A percentile compares a stretch with the other conserved stretches of the same genome.
Evolutionary conservation across 352 stramenopile genomes (phyloP).

Genomic region (Pythium aquatile): DNA sequence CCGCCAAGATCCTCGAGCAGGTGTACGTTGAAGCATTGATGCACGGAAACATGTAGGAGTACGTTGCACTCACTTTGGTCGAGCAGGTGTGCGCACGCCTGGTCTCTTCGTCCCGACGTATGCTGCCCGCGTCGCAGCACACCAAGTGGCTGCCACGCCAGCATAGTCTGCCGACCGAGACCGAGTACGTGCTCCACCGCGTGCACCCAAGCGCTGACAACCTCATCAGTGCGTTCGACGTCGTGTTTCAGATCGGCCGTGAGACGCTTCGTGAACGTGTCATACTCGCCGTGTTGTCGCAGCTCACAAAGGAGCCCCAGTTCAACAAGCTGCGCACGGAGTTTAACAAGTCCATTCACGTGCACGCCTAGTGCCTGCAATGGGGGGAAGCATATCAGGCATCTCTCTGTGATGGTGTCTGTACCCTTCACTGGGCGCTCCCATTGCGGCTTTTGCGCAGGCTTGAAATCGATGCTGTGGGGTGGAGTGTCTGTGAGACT

Average conservation of each 20-base stretch:
- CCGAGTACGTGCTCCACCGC: constrained; percentile 34
- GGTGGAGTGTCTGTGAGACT: too few relatives aligned
- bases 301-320: constrained; percentile 55
- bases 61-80: constrained; percentile 26
- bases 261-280: constrained; percentile 44
- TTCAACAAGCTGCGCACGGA: constrained; percentile 65
- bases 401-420: too few relatives aligned
- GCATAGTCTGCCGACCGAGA: constrained; percentile 26
- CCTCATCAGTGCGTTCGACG: constrained; percentile 50
- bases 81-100: constrained; percentile 31
- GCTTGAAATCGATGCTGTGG: too few relatives aligned
- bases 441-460: too few relatives aligned
- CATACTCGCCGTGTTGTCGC: constrained; percentile 49
- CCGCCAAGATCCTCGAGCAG: constrained; percentile 33
- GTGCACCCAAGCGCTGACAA: constrained; percentile 50
- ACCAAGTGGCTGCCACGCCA: constrained; percentile 31
- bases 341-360: too few relatives aligned
- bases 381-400: too few relatives aligned
- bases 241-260: constrained; percentile 46
- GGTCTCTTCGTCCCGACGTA: background rate
- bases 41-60: constrained; percentile 49
- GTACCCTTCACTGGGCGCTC: too few relatives aligned
- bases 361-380: too few relatives aligned
- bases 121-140: constrained; percentile 28
- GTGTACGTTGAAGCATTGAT: constrained; percentile 45